These are phyloP conservation scores for Meyerozyma carpophila DNA, from an alignment of 1,139 yeast genomes.

Conservation along the genomic window DNA sequence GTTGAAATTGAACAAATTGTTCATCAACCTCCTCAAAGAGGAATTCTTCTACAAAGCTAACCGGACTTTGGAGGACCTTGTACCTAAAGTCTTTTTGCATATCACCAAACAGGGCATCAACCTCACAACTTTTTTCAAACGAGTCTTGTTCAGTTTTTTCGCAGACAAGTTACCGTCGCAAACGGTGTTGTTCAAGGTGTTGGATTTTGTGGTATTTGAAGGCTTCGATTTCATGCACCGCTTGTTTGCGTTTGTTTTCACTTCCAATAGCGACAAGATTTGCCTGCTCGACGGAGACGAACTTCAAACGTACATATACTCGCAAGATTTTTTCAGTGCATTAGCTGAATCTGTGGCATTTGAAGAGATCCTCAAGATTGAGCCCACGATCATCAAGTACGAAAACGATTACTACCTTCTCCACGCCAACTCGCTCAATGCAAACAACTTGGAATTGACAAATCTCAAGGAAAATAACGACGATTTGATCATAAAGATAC, in stretches of 20 bases:
- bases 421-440: slow-evolving; percentile 35
- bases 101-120: slow-evolving; percentile 35
- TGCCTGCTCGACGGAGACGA: slow-evolving; percentile 23
- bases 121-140: slow-evolving; percentile 21
- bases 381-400: slow-evolving; percentile 32
- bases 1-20: slow-evolving; percentile 29
- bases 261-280: slow-evolving; percentile 15
- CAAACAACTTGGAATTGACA: slow-evolving; percentile 34
- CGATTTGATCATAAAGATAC: slow-evolving; percentile 22
- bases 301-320: slow-evolving; percentile 20
- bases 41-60: slow-evolving; percentile 35
- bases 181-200: slow-evolving; percentile 12
- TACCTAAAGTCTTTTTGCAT: slow-evolving; percentile 25
- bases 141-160: slow-evolving; percentile 20
- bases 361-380: slow-evolving; percentile 14
- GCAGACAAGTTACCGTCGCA: slow-evolving; percentile 11
- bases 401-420: slow-evolving; percentile 43
- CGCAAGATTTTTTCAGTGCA: slow-evolving; percentile 17
- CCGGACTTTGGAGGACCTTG: slow-evolving; percentile 33
- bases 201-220: slow-evolving; percentile 37
- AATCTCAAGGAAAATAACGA: slow-evolving; percentile 35
- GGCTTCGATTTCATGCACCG: slow-evolving; percentile 35
- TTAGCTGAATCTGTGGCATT: slow-evolving; percentile 7
- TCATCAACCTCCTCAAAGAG: slow-evolving; percentile 22
- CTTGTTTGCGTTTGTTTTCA: slow-evolving; percentile 21